phyloP scores from a whole-genome alignment of 257 asterid species.

The Solanum appendiculatum region DNA sequence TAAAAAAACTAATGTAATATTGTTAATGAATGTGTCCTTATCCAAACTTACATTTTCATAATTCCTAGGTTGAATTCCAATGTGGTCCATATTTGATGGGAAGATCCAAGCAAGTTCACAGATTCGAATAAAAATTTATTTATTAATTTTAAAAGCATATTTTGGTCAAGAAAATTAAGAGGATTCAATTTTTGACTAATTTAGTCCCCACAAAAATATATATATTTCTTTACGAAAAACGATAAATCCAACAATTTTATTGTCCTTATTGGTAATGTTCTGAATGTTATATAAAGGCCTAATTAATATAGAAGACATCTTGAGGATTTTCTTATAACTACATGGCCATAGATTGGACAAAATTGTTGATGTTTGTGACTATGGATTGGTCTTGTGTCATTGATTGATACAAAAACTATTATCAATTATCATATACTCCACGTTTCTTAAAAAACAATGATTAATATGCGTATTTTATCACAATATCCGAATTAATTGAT shows the following conservation, averaged over 20 bases:
- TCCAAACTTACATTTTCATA: neutral
- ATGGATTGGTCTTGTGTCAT: neutral
- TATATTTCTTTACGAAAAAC: neutral
- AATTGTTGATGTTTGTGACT: neutral
- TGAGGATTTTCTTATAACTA: neutral
- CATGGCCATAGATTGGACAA: neutral
- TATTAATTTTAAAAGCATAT: neutral
- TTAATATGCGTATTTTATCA: neutral
- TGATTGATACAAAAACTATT: neutral
- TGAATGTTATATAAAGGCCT: neutral
- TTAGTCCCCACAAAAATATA: neutral
- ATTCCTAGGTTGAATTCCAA: neutral
- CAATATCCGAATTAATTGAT: neutral
- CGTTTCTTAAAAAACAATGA: accelerated
- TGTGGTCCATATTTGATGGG: neutral
- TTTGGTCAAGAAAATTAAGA: neutral
- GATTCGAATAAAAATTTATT: neutral
- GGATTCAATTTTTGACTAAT: neutral
- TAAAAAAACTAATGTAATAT: neutral
- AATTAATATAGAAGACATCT: neutral
- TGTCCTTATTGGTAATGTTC: neutral
- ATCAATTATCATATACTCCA: no score
- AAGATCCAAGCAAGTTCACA: neutral
- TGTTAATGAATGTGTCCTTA: neutral
- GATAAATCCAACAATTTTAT: neutral